Conservation (phyloP, 2,329 filamentous ascomycete species). For the Geosmithia flava region DNA sequence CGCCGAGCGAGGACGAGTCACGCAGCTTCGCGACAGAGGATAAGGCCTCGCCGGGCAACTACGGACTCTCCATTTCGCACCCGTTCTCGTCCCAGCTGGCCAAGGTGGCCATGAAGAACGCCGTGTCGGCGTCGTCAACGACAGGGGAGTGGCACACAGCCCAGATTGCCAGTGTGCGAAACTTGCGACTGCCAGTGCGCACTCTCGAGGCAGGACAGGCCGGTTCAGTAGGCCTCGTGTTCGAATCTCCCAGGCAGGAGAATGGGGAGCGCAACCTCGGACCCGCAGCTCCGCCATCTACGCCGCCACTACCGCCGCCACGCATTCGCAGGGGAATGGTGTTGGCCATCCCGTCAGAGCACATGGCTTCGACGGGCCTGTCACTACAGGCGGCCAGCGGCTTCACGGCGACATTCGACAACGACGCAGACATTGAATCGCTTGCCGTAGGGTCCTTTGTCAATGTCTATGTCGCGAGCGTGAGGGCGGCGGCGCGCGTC, state of each 20-base stretch:
- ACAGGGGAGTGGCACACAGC: constrained; percentile 69
- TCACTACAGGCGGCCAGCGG: constrained; percentile 54
- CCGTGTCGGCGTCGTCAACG: constrained; percentile 35
- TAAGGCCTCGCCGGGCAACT: constrained; percentile 31
- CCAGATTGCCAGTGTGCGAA: constrained; percentile 74
- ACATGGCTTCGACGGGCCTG: constrained; percentile 42
- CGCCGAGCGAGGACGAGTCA: constrained; percentile 37
- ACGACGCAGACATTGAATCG: constrained; percentile 45
- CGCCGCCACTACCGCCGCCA: no score
- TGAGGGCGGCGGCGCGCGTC: constrained; percentile 70
- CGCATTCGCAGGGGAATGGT: constrained; percentile 73
- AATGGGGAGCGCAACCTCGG: not conserved
- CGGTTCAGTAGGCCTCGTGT: constrained; percentile 72
- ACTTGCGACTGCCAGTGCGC: constrained; percentile 72
- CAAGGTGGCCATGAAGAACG: constrained; percentile 37
- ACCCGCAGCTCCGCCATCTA: constrained; percentile 8
- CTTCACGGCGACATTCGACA: constrained; percentile 58
- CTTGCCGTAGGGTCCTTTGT: constrained; percentile 58
- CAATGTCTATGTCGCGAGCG: constrained; percentile 78
- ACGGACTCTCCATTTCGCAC: constrained; percentile 38
- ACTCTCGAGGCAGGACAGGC: constrained; percentile 70
- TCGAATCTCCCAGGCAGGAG: constrained; percentile 14
- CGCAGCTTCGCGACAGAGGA: constrained; percentile 27
- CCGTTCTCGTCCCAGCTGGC: constrained; percentile 40
- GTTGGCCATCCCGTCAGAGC: constrained; percentile 48